Percentiles rank a stretch among this genome's conserved stretches.
Conservation (phyloP, 805 yeast genomes). For the Candida boidinii region DNA sequence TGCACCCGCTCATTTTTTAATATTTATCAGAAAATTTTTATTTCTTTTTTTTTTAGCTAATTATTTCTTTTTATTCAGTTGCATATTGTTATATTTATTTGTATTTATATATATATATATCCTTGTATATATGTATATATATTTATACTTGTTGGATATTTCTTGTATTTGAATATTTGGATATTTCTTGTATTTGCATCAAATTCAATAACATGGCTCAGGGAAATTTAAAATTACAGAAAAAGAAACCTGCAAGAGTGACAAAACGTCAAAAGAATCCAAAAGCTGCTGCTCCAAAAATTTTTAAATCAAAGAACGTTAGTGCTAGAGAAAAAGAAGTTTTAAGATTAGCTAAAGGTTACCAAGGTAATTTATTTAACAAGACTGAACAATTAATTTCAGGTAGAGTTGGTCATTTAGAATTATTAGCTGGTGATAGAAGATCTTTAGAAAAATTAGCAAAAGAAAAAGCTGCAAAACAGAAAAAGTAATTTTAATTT, state of each 20-base stretch:
- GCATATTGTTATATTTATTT: no score
- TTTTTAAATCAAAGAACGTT: constrained; percentile 58
- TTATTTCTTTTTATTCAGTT: no score
- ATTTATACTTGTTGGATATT: no score
- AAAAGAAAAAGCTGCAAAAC: constrained; percentile 30
- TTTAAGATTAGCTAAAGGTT: constrained; percentile 49
- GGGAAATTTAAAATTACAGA: constrained; percentile 51
- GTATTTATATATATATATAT: no score
- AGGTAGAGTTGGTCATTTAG: constrained; percentile 89
- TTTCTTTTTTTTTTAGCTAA: no score
- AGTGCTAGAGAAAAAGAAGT: constrained; percentile 34
- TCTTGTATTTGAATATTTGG: no score
- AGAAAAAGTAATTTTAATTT: no score
- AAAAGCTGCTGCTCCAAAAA: constrained; percentile 67
- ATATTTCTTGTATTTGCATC: no score
- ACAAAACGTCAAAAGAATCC: constrained; percentile 61
- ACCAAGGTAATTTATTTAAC: constrained; percentile 41
- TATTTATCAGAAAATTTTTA: no score
- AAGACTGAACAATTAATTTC: constrained; percentile 83
- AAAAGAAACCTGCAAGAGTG: constrained; percentile 41
- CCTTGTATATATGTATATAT: no score
- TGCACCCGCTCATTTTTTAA: no score
- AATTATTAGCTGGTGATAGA: constrained; percentile 83
- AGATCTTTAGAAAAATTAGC: constrained; percentile 64
- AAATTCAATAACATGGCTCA: no score